Evolutionary conservation across 306 rosid species (phyloP).

Genomic region (Quercus ilex): DNA sequence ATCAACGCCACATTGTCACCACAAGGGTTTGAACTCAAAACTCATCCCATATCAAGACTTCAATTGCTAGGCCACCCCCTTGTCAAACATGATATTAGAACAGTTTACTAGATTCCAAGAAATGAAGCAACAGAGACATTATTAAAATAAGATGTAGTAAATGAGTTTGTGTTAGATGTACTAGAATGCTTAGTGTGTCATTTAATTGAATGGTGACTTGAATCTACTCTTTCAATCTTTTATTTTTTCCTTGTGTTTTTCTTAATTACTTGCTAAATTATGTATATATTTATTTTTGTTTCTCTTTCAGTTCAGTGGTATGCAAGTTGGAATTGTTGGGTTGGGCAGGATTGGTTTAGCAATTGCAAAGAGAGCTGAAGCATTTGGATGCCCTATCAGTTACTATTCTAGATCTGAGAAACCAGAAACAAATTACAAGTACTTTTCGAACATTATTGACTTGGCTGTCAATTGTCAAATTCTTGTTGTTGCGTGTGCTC

Average conservation of each 20-base stretch:
- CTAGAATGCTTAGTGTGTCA: not conserved
- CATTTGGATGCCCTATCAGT: slow-evolving; percentile 53
- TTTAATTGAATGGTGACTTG: not conserved
- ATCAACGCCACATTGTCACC: too few relatives aligned
- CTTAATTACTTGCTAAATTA: not conserved
- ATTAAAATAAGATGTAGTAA: not conserved
- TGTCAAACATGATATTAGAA: not conserved
- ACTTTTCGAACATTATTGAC: slow-evolving; percentile 40
- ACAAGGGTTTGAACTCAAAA: too few relatives aligned
- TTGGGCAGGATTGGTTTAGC: slow-evolving; percentile 76
- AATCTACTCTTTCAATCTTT: not conserved
- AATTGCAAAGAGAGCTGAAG: slow-evolving; percentile 61
- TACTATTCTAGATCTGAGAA: slow-evolving; percentile 57
- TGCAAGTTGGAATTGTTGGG: slow-evolving; percentile 65
- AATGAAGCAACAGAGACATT: not conserved
- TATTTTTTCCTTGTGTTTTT: not conserved
- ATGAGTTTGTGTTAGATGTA: not conserved
- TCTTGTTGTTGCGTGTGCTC: slow-evolving; percentile 52
- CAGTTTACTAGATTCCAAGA: not conserved
- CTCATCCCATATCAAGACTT: too few relatives aligned
- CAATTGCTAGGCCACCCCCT: too few relatives aligned
- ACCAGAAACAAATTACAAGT: slow-evolving; percentile 42
- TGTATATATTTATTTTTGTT: slow-evolving; percentile 3
- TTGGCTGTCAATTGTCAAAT: slow-evolving; percentile 50
- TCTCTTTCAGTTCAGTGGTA: slow-evolving; percentile 62